Evolutionary conservation across 1,284 basidiomycete genomes (phyloP).

Genomic region (Leccinum insigne): DNA sequence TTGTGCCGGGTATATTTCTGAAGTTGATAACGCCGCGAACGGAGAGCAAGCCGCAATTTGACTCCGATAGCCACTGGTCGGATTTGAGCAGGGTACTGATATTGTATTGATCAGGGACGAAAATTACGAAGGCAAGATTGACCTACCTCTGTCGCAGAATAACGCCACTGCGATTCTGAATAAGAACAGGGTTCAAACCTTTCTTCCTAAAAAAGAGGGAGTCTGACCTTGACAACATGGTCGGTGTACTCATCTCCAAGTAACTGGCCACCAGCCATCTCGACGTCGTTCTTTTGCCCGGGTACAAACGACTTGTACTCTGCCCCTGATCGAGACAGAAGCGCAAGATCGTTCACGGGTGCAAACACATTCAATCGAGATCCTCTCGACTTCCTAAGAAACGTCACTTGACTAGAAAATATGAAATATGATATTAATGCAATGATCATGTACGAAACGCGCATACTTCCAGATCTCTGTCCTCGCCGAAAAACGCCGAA

Average conservation of each 20-base stretch:
- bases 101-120: conserved; percentile 3
- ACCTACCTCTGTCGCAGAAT: conserved; percentile 85
- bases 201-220: neutral
- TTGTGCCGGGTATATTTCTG: conserved; percentile 81
- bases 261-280: conserved; percentile 81
- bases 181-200: neutral
- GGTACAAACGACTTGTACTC: conserved; percentile 56
- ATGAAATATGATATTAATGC: neutral
- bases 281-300: conserved; percentile 73
- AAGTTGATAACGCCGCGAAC: conserved; percentile 96
- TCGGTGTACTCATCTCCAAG: conserved; percentile 94
- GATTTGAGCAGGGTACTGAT: conserved; percentile 84
- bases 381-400: conserved; percentile 77
- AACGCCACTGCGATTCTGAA: conserved; percentile 87
- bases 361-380: conserved; percentile 85
- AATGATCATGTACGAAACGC: conserved; percentile 1
- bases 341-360: conserved; percentile 85
- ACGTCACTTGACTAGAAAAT: conserved; percentile 72
- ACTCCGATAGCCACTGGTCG: conserved; percentile 86
- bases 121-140: neutral
- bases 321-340: conserved; percentile 66
- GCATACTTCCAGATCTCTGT: conserved; percentile 93
- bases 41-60: conserved; percentile 59
- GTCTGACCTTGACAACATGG: conserved; percentile 80
- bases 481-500: too few species aligned